Base-by-base conservation (phyloP, 1,139 yeast species). In the Saccharomyces hybrid region DNA sequence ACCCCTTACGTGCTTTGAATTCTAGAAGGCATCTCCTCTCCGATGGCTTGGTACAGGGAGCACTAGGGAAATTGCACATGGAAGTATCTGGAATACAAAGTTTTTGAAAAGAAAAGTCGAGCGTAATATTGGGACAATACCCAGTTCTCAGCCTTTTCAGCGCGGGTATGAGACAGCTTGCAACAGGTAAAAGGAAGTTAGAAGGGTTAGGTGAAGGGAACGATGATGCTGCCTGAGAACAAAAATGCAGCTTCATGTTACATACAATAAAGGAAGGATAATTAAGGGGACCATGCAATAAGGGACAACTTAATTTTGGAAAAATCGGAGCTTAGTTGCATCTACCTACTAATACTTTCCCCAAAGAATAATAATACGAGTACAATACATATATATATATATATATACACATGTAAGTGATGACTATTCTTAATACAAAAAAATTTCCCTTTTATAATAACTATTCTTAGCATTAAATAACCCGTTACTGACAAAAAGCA, bases 81-180 rank as follows among this genome's bases (percentile, higher is more conserved):
- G 44, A 38, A 38, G 44, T 55, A 3, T 50, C 16, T 51, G 32
- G 8, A 55, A 44, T 48, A 13, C 49, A n/a, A 27, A 32, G 27
- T 47, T 14, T 19, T 11, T 5, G 25, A 27, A 14, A 16, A 16
- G 50, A 29, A 47, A 28, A 11, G 14, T 23, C 29, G 48, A 46
- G 32, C 48, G 48, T 46, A 26, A 34, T 31, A 23, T 16, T 16
- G 46, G 50, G 27, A 41, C 50, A 41, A 32, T 34, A 16, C 38
- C 26, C 9, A n/a, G 26, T 26, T 5, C 25, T 26, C 41, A 48
- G 41, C 41, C 42, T 14, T 48, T 48, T 27, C 50, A 41, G 41
- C 27, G 50, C 44, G 44, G 44, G 25, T 16, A n/a, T 14, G 6
- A 9, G 9, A 19, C 25, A 38, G 44, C 23, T 38, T 38, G 44